Evolutionary conservation across 805 yeast species (phyloP).

Genomic region (Pichia thaimueangensis): DNA sequence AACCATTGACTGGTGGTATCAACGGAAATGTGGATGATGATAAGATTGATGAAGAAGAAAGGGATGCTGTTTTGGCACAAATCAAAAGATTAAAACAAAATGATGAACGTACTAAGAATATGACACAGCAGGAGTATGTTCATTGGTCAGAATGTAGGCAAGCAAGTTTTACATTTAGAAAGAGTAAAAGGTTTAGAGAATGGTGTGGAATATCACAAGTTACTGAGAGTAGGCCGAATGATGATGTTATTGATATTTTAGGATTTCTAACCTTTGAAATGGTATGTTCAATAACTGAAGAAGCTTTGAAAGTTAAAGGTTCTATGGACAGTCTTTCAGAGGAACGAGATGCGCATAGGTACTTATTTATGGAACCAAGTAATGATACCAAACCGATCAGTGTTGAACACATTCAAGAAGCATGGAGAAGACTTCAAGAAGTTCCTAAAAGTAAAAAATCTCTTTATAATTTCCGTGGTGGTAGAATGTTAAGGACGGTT

Average conservation of each 20-base stretch:
- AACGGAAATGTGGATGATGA: slow-evolving; percentile 41
- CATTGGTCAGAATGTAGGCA: slow-evolving; percentile 99
- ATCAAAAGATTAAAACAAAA: slow-evolving; percentile 83
- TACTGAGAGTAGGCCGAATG: slow-evolving; percentile 87
- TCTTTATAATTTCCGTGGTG: slow-evolving; percentile 66
- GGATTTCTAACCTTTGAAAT: slow-evolving; percentile 96
- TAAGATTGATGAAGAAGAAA: slow-evolving; percentile 70
- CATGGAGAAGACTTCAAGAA: slow-evolving; percentile 75
- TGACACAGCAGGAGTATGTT: slow-evolving; percentile 96
- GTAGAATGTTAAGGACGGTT: slow-evolving; percentile 47
- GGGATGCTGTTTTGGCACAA: slow-evolving; percentile 85
- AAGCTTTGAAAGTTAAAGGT: slow-evolving; percentile 69
- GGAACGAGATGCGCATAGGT: slow-evolving; percentile 38
- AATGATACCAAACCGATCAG: slow-evolving; percentile 71
- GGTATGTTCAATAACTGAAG: slow-evolving; percentile 90
- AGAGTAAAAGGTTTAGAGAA: slow-evolving; percentile 88
- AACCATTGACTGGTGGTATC: slow-evolving; percentile 61
- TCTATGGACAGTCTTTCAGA: slow-evolving; percentile 38
- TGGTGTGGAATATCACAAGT: slow-evolving; percentile 88
- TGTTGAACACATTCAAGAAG: slow-evolving; percentile 80
- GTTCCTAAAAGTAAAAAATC: slow-evolving; percentile 53
- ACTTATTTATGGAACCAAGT: slow-evolving; percentile 83
- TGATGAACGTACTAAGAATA: slow-evolving; percentile 84
- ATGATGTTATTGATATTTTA: slow-evolving; percentile 91
- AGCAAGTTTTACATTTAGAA: slow-evolving; percentile 92